phyloP scores from a whole-genome alignment of 768 basidiomycete genomes.

The Leccinum incarnatum region DNA sequence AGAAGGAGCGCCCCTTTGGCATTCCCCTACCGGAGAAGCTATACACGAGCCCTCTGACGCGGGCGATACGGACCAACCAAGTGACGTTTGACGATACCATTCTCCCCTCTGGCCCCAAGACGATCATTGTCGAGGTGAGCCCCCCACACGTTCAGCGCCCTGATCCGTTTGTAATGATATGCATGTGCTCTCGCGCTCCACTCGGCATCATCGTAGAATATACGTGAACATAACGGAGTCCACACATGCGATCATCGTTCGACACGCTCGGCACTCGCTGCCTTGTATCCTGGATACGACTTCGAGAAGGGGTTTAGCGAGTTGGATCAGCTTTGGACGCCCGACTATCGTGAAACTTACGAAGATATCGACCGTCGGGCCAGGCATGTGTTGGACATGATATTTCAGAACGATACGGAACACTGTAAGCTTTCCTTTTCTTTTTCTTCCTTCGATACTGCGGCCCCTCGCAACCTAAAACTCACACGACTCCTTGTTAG shows the following conservation, averaged over 20 bases:
- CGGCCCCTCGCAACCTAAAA: neutral
- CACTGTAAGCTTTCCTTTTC: slow-evolving; percentile 39
- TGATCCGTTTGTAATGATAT: neutral
- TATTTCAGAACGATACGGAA: slow-evolving; percentile 44
- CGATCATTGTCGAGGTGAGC: slow-evolving; percentile 56
- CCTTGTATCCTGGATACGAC: slow-evolving; percentile 38
- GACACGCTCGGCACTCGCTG: slow-evolving; percentile 45
- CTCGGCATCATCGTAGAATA: slow-evolving; percentile 42
- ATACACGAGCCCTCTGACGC: slow-evolving; percentile 49
- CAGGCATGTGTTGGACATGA: slow-evolving; percentile 47
- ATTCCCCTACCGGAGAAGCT: slow-evolving; percentile 21
- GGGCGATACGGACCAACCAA: slow-evolving; percentile 56
- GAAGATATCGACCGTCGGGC: slow-evolving; percentile 45
- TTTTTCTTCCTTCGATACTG: neutral
- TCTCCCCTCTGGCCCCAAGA: slow-evolving; percentile 23
- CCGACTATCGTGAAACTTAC: slow-evolving; percentile 21
- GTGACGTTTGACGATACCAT: slow-evolving; percentile 47
- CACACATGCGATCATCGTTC: slow-evolving; percentile 72
- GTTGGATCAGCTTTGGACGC: slow-evolving; percentile 57
- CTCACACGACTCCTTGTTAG: slow-evolving; percentile 31
- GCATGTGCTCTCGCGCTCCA: neutral
- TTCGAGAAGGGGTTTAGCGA: slow-evolving; percentile 62
- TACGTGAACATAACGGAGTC: slow-evolving; percentile 60
- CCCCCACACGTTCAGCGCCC: neutral
- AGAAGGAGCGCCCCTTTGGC: slow-evolving; percentile 9